A percentile compares a stretch with the other conserved stretches of the same genome.
phyloP scores from a whole-genome alignment of 495 filamentous ascomycete genomes.

The Zalerion maritima region DNA sequence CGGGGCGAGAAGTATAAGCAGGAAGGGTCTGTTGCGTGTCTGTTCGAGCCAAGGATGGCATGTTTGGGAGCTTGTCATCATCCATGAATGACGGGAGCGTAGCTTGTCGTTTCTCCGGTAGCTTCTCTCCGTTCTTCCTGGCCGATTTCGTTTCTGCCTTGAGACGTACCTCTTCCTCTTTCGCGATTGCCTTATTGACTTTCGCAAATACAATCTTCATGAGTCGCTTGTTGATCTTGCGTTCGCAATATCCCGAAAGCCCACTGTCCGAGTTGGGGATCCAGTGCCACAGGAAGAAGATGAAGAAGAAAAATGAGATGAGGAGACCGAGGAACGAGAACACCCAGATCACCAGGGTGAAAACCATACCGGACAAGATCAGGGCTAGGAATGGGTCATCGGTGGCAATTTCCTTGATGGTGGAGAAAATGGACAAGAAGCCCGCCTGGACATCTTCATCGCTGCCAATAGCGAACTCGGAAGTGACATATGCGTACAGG shows the following conservation, averaged over 20 bases:
- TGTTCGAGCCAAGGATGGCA: conserved; percentile 47
- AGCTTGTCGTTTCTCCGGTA: conserved; percentile 42
- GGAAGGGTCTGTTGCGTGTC: conserved; percentile 56
- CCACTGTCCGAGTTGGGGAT: conserved; percentile 68
- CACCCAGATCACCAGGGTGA: conserved; percentile 82
- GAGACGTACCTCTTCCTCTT: conserved; percentile 45
- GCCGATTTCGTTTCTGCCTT: conserved; percentile 43
- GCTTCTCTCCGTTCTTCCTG: conserved; percentile 36
- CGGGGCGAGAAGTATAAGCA: conserved; percentile 41
- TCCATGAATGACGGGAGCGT: conserved; percentile 51
- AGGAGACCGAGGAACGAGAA: conserved; percentile 63
- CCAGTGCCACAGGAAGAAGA: conserved; percentile 79
- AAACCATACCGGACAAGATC: conserved; percentile 77
- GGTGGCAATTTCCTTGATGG: conserved; percentile 53
- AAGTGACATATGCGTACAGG: conserved; percentile 58
- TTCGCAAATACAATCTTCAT: conserved; percentile 66
- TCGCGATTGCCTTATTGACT: conserved; percentile 71
- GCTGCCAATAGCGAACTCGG: conserved; percentile 49
- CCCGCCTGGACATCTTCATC: conserved; percentile 40
- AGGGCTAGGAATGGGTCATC: conserved; percentile 62
- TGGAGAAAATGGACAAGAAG: conserved; percentile 55
- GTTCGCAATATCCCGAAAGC: conserved; percentile 68
- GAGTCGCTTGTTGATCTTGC: conserved; percentile 73
- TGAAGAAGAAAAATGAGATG: conserved; percentile 58
- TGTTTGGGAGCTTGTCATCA: conserved; percentile 40